These are phyloP conservation scores for Gryganskiella cystojenkinii DNA, from an alignment of 192 early-diverging fungal species.

Conservation along the genomic window DNA sequence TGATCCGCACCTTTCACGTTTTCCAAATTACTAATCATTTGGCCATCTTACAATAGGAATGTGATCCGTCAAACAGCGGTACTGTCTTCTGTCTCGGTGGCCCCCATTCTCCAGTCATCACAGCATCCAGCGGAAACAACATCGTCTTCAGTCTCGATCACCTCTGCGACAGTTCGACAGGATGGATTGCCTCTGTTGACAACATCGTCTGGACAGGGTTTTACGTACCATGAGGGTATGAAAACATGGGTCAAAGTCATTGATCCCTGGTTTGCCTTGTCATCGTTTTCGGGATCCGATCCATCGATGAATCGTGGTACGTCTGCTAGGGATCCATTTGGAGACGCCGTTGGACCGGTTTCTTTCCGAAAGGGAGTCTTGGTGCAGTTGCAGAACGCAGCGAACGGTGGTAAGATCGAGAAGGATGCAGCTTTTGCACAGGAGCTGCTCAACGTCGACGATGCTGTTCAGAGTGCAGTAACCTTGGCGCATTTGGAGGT, in stretches of 20 bases:
- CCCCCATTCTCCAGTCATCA: conserved; percentile 69
- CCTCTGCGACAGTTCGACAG: conserved; percentile 62
- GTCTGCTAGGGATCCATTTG: conserved; percentile 22
- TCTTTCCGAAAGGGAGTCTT: conserved; percentile 32
- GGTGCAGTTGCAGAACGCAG: conserved; percentile 30
- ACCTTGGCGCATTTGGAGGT: conserved; percentile 63
- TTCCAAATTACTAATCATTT: not conserved
- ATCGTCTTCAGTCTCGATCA: conserved; percentile 59
- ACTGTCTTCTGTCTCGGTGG: conserved; percentile 67
- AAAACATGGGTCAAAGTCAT: conserved; percentile 73
- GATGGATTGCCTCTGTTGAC: conserved; percentile 75
- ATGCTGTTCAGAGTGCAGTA: conserved; percentile 45
- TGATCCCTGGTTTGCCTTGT: conserved; percentile 66
- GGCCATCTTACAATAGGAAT: conserved; percentile 73
- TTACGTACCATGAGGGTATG: conserved; percentile 73
- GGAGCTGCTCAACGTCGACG: conserved; percentile 41
- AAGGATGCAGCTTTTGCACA: conserved; percentile 49
- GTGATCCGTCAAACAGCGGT: conserved; percentile 59
- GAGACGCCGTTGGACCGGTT: conserved; percentile 25
- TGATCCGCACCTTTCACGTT: no score
- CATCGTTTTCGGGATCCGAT: conserved; percentile 57
- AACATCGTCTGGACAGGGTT: conserved; percentile 70
- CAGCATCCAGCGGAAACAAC: conserved; percentile 34
- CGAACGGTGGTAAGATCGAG: conserved; percentile 18
- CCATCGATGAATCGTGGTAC: not conserved